Evolutionary conservation across 2,329 filamentous ascomycete genomes (phyloP), one percentile per base, ranked within the genome.

Genomic region (Penicillium sp.): DNA sequence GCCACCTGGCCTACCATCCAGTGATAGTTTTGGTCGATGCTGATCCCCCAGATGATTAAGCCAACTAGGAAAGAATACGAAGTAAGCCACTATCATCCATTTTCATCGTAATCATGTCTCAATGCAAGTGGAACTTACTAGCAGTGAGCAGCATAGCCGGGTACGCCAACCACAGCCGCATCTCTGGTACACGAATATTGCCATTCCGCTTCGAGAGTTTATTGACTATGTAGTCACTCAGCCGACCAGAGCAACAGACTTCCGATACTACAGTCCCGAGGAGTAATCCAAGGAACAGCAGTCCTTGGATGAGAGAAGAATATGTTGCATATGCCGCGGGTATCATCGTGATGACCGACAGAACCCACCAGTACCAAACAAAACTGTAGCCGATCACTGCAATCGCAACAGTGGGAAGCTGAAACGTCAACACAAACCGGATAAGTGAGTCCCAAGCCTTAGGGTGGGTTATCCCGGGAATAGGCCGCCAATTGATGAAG

Each of bases 1-100:
- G 76, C 77, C 3, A 80, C 64, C 52, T 82, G 78, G 1, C 78
- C 80, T 0, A 80, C 74, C 30, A 80, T 77, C 77, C 78, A 82
- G 61, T 82, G 79, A 57, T 77, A 80, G 0, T 60, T 60, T 34
- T 67, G 70, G 50, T 81, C 78, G 12, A 82, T 67, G 43, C 76
- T 79, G 35, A 81, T 60, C 0, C 79, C 79, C 79, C 79, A 82
- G 40, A 82, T 38, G 28, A 80, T 68, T 29, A 79, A 61, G 0
- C 80, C 79, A 6, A 79, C 60, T 64, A 48, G 28, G 25, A 27
- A 12, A 38, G 2, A 14, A 29, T 36, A 25, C 4, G 22, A 25
- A 7, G 25, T 53, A 16, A 52, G 41, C 14, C 12, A 12, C 0
- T 6, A 36, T n/a, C 5, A 10, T 13, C 19, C 19, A 22, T 22